A percentile compares a stretch with the other conserved stretches of the same genome.
Conservation (phyloP, 1,139 yeast species). For the Saccharomyces hybrid region DNA sequence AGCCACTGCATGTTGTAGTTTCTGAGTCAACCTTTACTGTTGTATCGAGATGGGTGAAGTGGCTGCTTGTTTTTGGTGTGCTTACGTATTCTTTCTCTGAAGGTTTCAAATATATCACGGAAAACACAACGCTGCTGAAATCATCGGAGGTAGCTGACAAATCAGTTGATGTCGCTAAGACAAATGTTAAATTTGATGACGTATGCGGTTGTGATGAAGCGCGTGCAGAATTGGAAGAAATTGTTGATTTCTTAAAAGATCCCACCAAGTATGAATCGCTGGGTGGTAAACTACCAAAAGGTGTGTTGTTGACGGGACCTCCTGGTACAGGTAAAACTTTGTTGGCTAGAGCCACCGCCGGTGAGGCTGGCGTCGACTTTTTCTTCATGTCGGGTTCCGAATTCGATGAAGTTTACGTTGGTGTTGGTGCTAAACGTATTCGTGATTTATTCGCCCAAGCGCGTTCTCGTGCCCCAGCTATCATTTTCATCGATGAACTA, state of each 20-base stretch:
- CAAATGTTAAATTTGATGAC: constrained; percentile 83
- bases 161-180: constrained; percentile 75
- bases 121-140: constrained; percentile 77
- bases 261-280: constrained; percentile 93
- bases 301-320: no score
- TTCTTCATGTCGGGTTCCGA: constrained; percentile 98
- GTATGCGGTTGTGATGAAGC: constrained; percentile 99
- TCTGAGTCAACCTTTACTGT: constrained; percentile 75
- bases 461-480: constrained; percentile 92
- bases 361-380: constrained; percentile 98
- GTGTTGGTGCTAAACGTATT: constrained; percentile 97
- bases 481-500: constrained; percentile 90
- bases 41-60: constrained; percentile 79
- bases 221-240: constrained; percentile 90
- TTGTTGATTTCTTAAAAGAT: constrained; percentile 91
- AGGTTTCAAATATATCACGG: constrained; percentile 71
- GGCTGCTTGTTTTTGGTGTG: constrained; percentile 77
- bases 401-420: constrained; percentile 95
- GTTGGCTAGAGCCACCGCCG: no score
- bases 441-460: constrained; percentile 92
- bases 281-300: constrained; percentile 96
- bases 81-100: constrained; percentile 66
- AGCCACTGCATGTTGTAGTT: constrained; percentile 86
- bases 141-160: constrained; percentile 69
- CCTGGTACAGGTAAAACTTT: no score